These are phyloP conservation scores for Suhomyces prunicola DNA, from an alignment of 805 yeast genomes.

Conservation along the genomic window DNA sequence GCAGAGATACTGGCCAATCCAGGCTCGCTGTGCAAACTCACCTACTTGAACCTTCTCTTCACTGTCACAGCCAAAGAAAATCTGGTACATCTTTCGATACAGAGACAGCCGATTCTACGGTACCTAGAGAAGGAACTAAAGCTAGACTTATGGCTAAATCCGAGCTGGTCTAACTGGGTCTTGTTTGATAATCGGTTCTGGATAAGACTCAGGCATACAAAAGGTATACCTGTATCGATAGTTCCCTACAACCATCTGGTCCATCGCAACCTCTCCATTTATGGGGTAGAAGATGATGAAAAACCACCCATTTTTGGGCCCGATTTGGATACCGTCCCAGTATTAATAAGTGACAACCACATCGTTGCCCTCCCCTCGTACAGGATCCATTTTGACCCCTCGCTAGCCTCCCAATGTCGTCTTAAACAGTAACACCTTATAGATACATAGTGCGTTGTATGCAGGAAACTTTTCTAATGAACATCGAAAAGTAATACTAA, in stretches of 20 bases:
- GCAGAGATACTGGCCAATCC: not conserved
- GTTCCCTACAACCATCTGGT: not conserved
- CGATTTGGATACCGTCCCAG: not conserved
- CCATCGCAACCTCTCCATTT: not conserved
- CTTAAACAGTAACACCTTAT: not conserved
- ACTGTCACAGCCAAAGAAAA: slow-evolving; percentile 5
- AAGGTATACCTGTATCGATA: not conserved
- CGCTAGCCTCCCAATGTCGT: not conserved
- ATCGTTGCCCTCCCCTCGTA: not conserved
- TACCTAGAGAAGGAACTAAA: not conserved
- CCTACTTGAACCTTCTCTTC: slow-evolving; percentile 21
- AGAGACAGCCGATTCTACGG: slow-evolving; percentile 17
- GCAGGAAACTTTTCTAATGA: not conserved
- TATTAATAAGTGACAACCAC: not conserved
- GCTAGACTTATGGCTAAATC: not conserved
- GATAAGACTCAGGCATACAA: slow-evolving; percentile 15
- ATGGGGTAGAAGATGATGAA: not conserved
- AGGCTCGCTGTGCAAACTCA: not conserved
- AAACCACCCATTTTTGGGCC: not conserved
- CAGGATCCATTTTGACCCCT: not conserved
- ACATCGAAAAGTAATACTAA: not conserved
- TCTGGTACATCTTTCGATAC: not conserved
- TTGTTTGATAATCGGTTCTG: slow-evolving; percentile 42
- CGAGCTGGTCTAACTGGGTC: slow-evolving; percentile 17
- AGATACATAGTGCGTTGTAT: not conserved